Evolutionary conservation across 139 green algal genomes (phyloP), one percentile per base, ranked within the genome.

Genomic region (Nannochloris sp.): DNA sequence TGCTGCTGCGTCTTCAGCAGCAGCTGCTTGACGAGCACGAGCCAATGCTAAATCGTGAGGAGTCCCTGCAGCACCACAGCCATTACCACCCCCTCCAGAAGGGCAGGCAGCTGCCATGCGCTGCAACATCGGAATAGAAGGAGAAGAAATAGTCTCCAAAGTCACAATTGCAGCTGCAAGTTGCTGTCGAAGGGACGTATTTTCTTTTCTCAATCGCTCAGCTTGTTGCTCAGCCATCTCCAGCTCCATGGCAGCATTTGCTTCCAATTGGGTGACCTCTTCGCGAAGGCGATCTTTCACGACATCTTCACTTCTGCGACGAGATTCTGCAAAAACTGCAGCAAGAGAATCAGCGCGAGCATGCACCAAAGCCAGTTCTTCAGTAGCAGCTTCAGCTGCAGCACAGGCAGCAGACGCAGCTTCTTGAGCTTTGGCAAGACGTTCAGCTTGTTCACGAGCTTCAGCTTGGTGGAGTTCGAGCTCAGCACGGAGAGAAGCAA

Each of bases 161-260:
- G 69, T 42, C 4, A 34, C 54, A 25, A 65, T 70, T 15, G 61
- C 60, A 38, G 48, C 66, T 25, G 60, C 60, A 57, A 84, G 63
- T 10, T 68, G 64, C 36, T 42, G 25, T 35, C 47, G 31, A 46
- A 84, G 60, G 6, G 64, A 34, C 12, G 51, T 23, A 14, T 67
- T 75, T 13, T 84, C 75, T 72, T 70, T 73, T 47, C 59, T 70
- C 25, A 67, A 47, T 3, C 60, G 38, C 19, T 64, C 38, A 33
- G 65, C 33, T 61, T 83, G 70, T 54, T 66, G 34, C 69, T 84
- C 69, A 33, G 72, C 36, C 77, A 84, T 84, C 37, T 84, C 70
- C 24, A 67, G 34, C 61, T 83, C 65, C 75, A 83, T 83, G 31
- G 38, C 15, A 13, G 34, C 44, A 32, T 84, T 83, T n/a, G 70